Conservation (phyloP, 2,329 filamentous ascomycete genomes). For the Ophiognomonia clavigignenti-juglandacearum region DNA sequence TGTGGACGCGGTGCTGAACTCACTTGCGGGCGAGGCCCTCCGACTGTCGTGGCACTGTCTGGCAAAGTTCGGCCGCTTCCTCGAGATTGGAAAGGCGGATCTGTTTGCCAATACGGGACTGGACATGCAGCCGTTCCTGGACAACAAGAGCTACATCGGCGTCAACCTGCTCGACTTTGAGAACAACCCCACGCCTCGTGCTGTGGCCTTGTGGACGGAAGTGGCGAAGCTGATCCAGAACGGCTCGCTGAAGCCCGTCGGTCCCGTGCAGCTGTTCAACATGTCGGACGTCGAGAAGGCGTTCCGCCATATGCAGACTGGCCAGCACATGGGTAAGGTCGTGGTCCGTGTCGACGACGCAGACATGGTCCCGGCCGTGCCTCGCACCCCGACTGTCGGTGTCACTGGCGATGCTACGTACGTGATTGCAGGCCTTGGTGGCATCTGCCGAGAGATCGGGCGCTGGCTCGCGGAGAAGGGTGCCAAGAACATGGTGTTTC, state of each 20-base stretch:
- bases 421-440: constrained; percentile 30
- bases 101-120: constrained; percentile 26
- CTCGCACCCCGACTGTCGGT: not conserved
- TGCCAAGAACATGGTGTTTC: constrained; percentile 24
- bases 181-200: constrained; percentile 6
- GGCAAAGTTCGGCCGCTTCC: constrained; percentile 15
- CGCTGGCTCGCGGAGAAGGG: constrained; percentile 26
- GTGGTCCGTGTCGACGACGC: not conserved
- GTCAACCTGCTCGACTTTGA: constrained; percentile 20
- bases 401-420: constrained; percentile 22
- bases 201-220: constrained; percentile 4
- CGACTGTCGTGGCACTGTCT: constrained; percentile 19
- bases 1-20: constrained; percentile 28
- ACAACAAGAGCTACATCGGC: constrained; percentile 23
- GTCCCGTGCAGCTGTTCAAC: not conserved
- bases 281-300: not conserved
- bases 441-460: constrained; percentile 21
- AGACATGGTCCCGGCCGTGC: constrained; percentile 2
- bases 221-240: constrained; percentile 7
- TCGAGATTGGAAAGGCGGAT: constrained; percentile 17
- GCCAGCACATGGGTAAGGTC: constrained; percentile 9
- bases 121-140: constrained; percentile 25
- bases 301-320: constrained; percentile 2
- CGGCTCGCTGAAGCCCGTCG: constrained; percentile 3
- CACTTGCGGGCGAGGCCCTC: constrained; percentile 24